phyloP scores from a whole-genome alignment of 495 filamentous ascomycete species.

The Aspergillus carlsbadensis region DNA sequence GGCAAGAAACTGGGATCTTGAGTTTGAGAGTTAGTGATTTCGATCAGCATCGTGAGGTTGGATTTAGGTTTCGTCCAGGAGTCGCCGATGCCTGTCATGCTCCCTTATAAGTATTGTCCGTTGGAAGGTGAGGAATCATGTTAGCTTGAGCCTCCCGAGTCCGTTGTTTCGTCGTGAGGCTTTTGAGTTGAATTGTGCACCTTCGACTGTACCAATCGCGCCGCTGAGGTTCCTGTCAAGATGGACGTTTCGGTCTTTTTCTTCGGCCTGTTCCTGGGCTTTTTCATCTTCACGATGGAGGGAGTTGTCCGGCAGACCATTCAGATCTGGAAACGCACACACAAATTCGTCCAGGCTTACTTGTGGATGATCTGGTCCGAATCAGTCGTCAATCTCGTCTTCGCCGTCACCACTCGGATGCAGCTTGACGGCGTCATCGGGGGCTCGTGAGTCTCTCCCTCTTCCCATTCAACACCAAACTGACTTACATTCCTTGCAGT shows the following conservation, averaged over 20 bases:
- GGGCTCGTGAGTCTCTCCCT: background rate
- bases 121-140: too few relatives aligned
- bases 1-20: too few relatives aligned
- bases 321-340: constrained; percentile 3
- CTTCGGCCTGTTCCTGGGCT: constrained; percentile 10
- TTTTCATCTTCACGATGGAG: constrained; percentile 9
- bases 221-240: background rate
- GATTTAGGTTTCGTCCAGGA: too few relatives aligned
- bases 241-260: constrained; percentile 11
- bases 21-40: too few relatives aligned
- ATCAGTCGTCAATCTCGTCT: constrained; percentile 33
- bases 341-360: constrained; percentile 15
- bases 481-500: background rate
- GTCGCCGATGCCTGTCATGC: too few relatives aligned
- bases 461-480: background rate
- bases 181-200: background rate
- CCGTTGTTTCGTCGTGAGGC: too few relatives aligned
- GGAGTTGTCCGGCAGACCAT: constrained; percentile 1
- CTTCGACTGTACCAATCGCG: background rate
- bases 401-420: constrained; percentile 38
- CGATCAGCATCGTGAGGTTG: too few relatives aligned
- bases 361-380: constrained; percentile 46
- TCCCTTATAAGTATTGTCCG: too few relatives aligned
- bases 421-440: constrained; percentile 31
- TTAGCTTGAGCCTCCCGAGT: too few relatives aligned